A percentile compares a stretch with the other conserved stretches of the same genome.
These are phyloP conservation scores for Aspergillus quadrilineatus DNA, from an alignment of 2,329 filamentous ascomycete genomes.

Conservation along the genomic window DNA sequence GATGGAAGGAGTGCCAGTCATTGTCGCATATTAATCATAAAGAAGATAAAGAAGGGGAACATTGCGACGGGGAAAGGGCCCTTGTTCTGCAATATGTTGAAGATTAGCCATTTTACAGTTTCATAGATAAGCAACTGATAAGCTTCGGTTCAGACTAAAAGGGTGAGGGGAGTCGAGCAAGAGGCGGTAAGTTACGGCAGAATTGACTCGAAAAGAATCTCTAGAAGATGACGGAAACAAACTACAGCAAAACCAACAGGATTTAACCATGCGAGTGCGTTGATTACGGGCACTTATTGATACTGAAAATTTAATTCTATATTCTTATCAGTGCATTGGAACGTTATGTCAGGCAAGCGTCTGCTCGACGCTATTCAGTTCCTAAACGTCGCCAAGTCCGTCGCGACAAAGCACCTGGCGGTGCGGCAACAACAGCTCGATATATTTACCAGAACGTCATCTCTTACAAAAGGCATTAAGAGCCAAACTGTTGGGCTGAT, in stretches of 20 bases:
- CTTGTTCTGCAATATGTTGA: neutral
- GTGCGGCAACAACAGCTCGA: constrained; percentile 63
- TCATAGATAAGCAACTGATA: constrained; percentile 3
- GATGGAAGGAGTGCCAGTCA: constrained; percentile 22
- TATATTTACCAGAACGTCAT: constrained; percentile 63
- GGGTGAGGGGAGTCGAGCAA: neutral
- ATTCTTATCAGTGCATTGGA: neutral
- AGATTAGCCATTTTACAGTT: neutral
- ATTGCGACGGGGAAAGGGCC: constrained; percentile 1
- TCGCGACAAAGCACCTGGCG: constrained; percentile 63
- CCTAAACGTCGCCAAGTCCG: constrained; percentile 66
- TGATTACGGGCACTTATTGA: neutral
- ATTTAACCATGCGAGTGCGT: constrained; percentile 21
- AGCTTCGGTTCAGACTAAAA: neutral
- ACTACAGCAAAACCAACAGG: neutral
- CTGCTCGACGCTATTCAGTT: constrained; percentile 70
- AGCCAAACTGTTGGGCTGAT: constrained; percentile 61
- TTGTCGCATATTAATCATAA: constrained; percentile 12
- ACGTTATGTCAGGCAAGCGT: constrained; percentile 58
- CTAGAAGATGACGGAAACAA: neutral
- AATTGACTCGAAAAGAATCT: neutral
- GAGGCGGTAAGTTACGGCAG: neutral
- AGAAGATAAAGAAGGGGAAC: neutral
- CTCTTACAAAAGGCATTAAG: constrained; percentile 62
- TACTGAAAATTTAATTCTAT: neutral